These are phyloP conservation scores for Aspergillus diversus DNA, from an alignment of 495 filamentous ascomycete species.

Conservation along the genomic window DNA sequence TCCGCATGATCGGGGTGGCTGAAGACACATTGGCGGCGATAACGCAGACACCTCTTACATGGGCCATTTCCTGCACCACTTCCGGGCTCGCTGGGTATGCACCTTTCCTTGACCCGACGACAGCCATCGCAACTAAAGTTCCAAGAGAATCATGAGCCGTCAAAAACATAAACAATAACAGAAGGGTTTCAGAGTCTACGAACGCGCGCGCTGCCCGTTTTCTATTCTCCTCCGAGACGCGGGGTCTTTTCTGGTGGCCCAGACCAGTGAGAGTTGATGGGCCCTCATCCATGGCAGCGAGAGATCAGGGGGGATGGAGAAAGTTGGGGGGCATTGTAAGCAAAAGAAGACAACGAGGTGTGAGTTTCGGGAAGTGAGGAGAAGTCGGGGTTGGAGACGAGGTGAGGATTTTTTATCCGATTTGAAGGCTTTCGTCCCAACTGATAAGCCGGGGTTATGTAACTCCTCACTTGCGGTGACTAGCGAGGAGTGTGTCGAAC, in stretches of 20 bases:
- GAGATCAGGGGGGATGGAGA: conserved; percentile 26
- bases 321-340: conserved; percentile 25
- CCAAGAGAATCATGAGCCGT: conserved; percentile 18
- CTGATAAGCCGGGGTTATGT: conserved; percentile 20
- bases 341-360: conserved; percentile 1
- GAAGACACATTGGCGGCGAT: conserved; percentile 53
- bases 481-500: background rate
- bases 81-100: conserved; percentile 14
- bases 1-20: conserved; percentile 47
- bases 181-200: conserved; percentile 12
- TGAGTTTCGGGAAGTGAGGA: background rate
- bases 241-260: conserved; percentile 49
- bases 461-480: conserved; percentile 2
- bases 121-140: conserved; percentile 48
- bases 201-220: conserved; percentile 54
- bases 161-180: background rate
- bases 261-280: conserved; percentile 31
- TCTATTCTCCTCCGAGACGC: conserved; percentile 53
- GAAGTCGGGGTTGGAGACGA: background rate
- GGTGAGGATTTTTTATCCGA: conserved; percentile 19
- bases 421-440: background rate
- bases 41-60: conserved; percentile 52
- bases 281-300: conserved; percentile 33
- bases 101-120: conserved; percentile 55
- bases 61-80: conserved; percentile 49